A percentile compares a stretch with the other conserved stretches of the same genome.
Evolutionary conservation across 176 grass and related monocot species (phyloP).

Genomic region (Lolium multiflorum): DNA sequence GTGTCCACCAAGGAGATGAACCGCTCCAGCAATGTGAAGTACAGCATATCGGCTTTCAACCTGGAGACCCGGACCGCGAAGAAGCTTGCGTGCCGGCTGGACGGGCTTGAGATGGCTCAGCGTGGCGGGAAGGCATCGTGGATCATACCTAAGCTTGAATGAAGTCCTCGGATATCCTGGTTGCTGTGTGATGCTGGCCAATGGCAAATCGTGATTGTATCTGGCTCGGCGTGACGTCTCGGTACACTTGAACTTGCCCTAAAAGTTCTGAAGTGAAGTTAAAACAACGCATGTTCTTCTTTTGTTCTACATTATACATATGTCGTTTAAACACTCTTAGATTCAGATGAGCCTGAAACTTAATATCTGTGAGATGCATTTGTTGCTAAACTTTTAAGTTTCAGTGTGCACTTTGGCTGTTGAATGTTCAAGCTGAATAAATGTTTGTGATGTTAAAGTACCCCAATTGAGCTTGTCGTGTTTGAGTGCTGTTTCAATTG

Average conservation of each 20-base stretch:
- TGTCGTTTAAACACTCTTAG: neutral
- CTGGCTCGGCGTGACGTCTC: conserved; percentile 9
- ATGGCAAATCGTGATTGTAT: neutral
- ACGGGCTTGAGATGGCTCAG: conserved; percentile 29
- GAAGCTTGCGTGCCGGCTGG: conserved; percentile 32
- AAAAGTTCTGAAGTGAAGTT: neutral
- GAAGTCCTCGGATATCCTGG: neutral
- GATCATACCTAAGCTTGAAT: conserved; percentile 48
- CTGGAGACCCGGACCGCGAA: conserved; percentile 36
- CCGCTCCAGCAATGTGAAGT: conserved; percentile 37
- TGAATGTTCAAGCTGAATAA: conserved; percentile 43
- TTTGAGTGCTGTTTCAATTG: neutral
- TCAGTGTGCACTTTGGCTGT: neutral
- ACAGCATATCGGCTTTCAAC: conserved; percentile 41
- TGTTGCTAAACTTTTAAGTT: conserved; percentile 9
- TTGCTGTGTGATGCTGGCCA: conserved; percentile 1
- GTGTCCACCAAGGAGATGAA: conserved; percentile 36
- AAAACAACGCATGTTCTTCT: neutral
- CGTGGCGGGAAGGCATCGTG: conserved; percentile 42
- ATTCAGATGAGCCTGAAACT: neutral
- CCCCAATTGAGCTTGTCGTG: neutral
- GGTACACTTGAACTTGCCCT: neutral
- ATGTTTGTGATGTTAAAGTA: neutral
- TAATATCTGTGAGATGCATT: too few species aligned
- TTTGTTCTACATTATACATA: conserved; percentile 1